A percentile compares a stretch with the other conserved stretches of the same genome.
phyloP scores from a whole-genome alignment of 2,329 filamentous ascomycete genomes.

The Pseudocercospora crystallina region DNA sequence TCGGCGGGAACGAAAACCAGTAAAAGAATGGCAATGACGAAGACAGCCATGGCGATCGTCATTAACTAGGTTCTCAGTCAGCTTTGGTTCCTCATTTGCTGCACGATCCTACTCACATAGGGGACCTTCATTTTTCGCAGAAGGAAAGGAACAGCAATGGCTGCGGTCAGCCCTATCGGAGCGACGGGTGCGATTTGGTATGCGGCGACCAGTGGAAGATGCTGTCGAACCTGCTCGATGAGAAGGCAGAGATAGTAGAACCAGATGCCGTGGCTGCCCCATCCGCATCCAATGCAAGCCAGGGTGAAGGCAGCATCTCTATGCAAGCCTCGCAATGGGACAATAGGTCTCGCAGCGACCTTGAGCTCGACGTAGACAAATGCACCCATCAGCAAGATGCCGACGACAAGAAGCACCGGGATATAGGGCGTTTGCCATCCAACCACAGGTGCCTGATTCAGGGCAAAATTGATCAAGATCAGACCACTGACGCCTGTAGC shows the following conservation, averaged over 20 bases:
- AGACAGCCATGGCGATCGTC: conserved; percentile 33
- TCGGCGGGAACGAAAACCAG: conserved; percentile 33
- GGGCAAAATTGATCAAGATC: conserved; percentile 32
- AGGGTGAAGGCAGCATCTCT: conserved; percentile 27
- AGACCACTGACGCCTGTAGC: conserved; percentile 31
- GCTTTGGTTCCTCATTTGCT: too few relatives aligned
- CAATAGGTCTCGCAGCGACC: conserved; percentile 15
- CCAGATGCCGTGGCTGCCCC: conserved; percentile 35
- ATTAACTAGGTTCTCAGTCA: conserved; percentile 29
- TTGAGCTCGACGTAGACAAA: conserved; percentile 29
- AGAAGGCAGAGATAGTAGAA: conserved; percentile 38
- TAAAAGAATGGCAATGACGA: conserved; percentile 35
- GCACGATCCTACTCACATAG: conserved; percentile 23
- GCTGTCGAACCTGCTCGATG: conserved; percentile 31
- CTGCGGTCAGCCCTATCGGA: conserved; percentile 35
- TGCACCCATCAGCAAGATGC: conserved; percentile 25
- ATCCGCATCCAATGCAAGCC: conserved; percentile 29
- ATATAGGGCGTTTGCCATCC: conserved; percentile 30
- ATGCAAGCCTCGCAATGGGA: conserved; percentile 28
- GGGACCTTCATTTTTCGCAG: conserved; percentile 37
- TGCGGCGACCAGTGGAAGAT: conserved; percentile 33
- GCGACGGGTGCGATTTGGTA: conserved; percentile 36
- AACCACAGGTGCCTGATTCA: conserved; percentile 31
- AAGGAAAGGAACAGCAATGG: conserved; percentile 37
- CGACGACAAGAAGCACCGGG: conserved; percentile 26